Conservation (phyloP, 805 yeast genomes). For the Spathaspora boniae region DNA sequence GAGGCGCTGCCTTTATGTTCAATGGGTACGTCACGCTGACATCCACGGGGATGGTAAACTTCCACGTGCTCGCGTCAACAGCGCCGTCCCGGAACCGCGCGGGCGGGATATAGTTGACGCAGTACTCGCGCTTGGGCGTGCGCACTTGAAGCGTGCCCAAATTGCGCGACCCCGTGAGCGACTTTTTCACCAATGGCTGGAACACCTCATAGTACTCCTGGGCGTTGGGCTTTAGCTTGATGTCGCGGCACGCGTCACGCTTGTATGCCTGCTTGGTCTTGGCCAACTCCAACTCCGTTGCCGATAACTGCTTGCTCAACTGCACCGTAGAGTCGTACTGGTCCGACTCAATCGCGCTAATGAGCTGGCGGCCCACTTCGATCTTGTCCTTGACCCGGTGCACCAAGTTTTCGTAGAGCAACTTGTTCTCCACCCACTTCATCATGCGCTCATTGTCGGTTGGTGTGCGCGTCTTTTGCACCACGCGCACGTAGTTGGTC, state of each 20-base stretch:
- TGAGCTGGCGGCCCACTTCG: slow-evolving; percentile 20
- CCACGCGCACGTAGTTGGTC: slow-evolving; percentile 22
- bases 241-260: slow-evolving; percentile 7
- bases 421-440: slow-evolving; percentile 17
- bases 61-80: slow-evolving; percentile 18
- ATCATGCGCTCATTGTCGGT: slow-evolving; percentile 15
- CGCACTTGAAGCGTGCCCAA: slow-evolving; percentile 12
- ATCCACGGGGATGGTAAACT: slow-evolving; percentile 24
- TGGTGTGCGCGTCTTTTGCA: slow-evolving; percentile 16
- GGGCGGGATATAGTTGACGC: slow-evolving; percentile 23
- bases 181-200: slow-evolving; percentile 12
- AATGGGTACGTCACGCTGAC: slow-evolving; percentile 11
- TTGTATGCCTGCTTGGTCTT: slow-evolving; percentile 22
- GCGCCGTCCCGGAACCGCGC: slow-evolving; percentile 12
- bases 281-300: slow-evolving; percentile 14
- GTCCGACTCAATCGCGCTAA: slow-evolving; percentile 11
- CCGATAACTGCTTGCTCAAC: slow-evolving; percentile 9
- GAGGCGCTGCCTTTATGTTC: not conserved
- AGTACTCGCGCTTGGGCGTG: slow-evolving; percentile 18
- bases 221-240: slow-evolving; percentile 7
- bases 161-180: slow-evolving; percentile 12
- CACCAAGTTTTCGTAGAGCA: slow-evolving; percentile 22
- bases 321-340: slow-evolving; percentile 11
- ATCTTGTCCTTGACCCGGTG: slow-evolving; percentile 26
- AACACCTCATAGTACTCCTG: slow-evolving; percentile 11